Conservation (phyloP, 139 green algal genomes). For the Tetratostichococcus sp. region DNA sequence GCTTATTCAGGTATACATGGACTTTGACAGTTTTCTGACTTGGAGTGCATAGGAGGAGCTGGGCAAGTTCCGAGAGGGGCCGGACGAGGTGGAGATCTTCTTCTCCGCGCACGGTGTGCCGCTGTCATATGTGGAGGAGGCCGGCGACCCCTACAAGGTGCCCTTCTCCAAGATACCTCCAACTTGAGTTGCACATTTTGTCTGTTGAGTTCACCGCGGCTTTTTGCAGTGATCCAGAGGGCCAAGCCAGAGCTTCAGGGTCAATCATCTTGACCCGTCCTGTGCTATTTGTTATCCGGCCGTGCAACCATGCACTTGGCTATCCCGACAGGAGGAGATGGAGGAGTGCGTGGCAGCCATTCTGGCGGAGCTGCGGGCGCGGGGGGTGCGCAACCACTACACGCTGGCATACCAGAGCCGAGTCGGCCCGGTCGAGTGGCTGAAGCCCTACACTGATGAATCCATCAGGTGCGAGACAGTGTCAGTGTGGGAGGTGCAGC, state of each 20-base stretch:
- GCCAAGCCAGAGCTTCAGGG: too few species aligned
- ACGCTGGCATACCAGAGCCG: constrained; percentile 96
- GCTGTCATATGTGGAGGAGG: constrained; percentile 90
- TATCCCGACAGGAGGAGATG: constrained; percentile 77
- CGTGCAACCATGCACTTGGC: too few species aligned
- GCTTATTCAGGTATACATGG: not conserved
- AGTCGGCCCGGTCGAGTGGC: constrained; percentile 95
- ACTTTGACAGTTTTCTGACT: constrained; percentile 11
- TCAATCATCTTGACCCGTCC: too few species aligned
- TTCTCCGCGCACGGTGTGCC: constrained; percentile 98
- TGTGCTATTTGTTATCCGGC: too few species aligned
- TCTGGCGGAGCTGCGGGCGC: constrained; percentile 71
- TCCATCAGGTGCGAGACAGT: constrained; percentile 66
- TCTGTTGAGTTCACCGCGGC: too few species aligned
- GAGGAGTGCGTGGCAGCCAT: constrained; percentile 97
- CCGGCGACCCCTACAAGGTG: constrained; percentile 94
- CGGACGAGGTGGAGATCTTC: constrained; percentile 67
- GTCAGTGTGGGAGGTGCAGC: too few species aligned
- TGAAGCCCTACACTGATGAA: constrained; percentile 97
- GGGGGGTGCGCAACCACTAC: constrained; percentile 78
- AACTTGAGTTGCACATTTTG: too few species aligned
- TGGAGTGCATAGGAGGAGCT: not conserved
- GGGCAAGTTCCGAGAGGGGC: constrained; percentile 8
- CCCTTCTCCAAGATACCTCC: not conserved
- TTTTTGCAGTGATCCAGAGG: too few species aligned